Evolutionary conservation across 768 basidiomycete species (phyloP), one percentile per base, ranked within the genome.

Genomic region (Tremella yokohamensis): DNA sequence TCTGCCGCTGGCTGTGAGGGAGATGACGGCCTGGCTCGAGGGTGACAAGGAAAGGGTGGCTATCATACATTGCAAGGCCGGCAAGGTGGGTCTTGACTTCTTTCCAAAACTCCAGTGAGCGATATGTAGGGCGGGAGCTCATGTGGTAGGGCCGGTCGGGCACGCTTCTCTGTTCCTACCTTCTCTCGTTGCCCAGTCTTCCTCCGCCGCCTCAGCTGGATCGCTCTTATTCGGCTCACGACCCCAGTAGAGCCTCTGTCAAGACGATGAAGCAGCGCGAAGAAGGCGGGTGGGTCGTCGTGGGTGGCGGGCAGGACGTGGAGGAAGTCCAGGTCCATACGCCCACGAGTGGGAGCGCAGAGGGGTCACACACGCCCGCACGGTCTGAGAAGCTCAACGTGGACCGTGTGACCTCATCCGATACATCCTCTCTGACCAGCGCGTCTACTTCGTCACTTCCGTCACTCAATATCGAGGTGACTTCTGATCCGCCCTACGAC

Each of bases 41-140:
- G 84, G 81, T 0, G 83, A 85, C 8, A 77, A 80, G 1, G 82
- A 87, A 2, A 79, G 86, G 37, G 85, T 91, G 6, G 85, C 84
- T 2, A 90, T 90, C 4, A 79, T 92, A 0, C 90, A 92, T 65
- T 92, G 90, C 74, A 92, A 92, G 83, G 90, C 88, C 83, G 70
- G 58, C 40, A 78, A 61, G 62, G 70, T 58, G 50, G 56, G 69
- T 58, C 0, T 38, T n/a, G n/a, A n/a, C 53, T 15, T 24, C 19
- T 34, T 22, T 15, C 22, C 38, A 16, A 6, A 45, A 16, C 15
- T 45, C 4, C 37, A 15, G 7, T 20, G 22, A 18, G 22, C 39
- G 39, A 40, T 40, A 11, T n/a, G 38, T 19, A 37, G 15, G 15
- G 22, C 22, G 8, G n/a, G 42, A 16, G 42, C 49, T 50, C 4